Evolutionary conservation across 1,139 yeast species (phyloP).

Genomic region (Lodderomyces theae): DNA sequence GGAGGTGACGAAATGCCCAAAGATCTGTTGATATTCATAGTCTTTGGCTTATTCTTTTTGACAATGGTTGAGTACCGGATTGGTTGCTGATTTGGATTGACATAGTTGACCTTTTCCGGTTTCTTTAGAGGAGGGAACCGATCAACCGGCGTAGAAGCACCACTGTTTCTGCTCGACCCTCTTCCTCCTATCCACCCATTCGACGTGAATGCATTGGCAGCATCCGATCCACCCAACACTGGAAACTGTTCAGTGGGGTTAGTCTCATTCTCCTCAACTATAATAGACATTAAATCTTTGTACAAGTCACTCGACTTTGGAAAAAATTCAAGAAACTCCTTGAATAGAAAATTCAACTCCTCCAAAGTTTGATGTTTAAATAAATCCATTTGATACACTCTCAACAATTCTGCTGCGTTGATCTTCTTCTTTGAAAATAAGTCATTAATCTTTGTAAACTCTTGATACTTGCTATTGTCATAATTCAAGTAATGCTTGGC

Average conservation of each 20-base stretch:
- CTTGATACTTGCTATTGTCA: constrained; percentile 42
- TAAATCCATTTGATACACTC: constrained; percentile 45
- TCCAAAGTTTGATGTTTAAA: constrained; percentile 42
- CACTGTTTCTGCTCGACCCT: constrained; percentile 4
- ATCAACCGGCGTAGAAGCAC: constrained; percentile 22
- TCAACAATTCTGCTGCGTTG: constrained; percentile 47
- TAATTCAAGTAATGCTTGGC: constrained; percentile 75
- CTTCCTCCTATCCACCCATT: constrained; percentile 29
- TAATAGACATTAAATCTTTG: constrained; percentile 24
- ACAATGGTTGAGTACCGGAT: constrained; percentile 43
- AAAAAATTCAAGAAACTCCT: constrained; percentile 57
- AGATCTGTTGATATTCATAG: constrained; percentile 6
- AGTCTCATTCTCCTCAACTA: constrained; percentile 23
- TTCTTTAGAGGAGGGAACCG: constrained; percentile 55
- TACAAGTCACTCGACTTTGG: constrained; percentile 26
- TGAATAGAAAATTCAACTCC: constrained; percentile 52
- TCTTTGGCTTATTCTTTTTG: constrained; percentile 19
- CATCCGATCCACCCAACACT: constrained; percentile 26
- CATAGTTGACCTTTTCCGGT: constrained; percentile 25
- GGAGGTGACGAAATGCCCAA: background rate
- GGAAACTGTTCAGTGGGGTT: constrained; percentile 27
- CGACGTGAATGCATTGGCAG: constrained; percentile 16
- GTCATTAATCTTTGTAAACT: constrained; percentile 51
- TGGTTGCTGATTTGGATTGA: constrained; percentile 23
- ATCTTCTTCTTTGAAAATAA: constrained; percentile 47